Conservation (phyloP, 2,329 filamentous ascomycete genomes). For the Parastagonospora nodorum region DNA sequence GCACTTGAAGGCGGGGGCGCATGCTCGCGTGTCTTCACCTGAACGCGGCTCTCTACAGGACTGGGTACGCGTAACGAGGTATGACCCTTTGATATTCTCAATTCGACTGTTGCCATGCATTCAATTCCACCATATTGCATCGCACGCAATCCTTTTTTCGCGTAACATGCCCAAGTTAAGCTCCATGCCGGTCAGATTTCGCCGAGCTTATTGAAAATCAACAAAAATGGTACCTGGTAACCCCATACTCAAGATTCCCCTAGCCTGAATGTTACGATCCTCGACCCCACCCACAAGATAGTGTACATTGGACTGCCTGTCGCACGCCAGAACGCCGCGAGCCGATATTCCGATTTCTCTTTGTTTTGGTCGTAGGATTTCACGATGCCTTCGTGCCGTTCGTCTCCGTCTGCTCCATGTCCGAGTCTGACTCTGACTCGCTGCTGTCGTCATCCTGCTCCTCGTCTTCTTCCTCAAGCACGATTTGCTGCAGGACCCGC, state of each 20-base stretch:
- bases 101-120: background rate
- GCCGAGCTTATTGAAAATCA: slow-evolving; percentile 8
- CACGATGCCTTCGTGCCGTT: slow-evolving; percentile 24
- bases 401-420: slow-evolving; percentile 21
- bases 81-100: slow-evolving; percentile 4
- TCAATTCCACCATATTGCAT: slow-evolving; percentile 5
- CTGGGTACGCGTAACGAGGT: background rate
- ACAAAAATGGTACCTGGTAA: slow-evolving; percentile 14
- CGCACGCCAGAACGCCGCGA: slow-evolving; percentile 19
- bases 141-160: slow-evolving; percentile 9
- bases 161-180: slow-evolving; percentile 13
- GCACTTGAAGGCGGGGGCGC: slow-evolving; percentile 3
- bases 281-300: slow-evolving; percentile 10
- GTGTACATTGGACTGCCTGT: slow-evolving; percentile 25
- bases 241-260: slow-evolving; percentile 23
- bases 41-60: background rate
- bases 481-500: slow-evolving; percentile 79
- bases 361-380: slow-evolving; percentile 7
- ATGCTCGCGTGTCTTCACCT: background rate
- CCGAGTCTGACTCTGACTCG: slow-evolving; percentile 40
- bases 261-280: slow-evolving; percentile 14
- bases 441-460: slow-evolving; percentile 43
- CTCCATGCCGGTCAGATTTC: slow-evolving; percentile 10
- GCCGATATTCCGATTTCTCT: slow-evolving; percentile 1
- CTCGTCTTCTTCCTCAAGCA: slow-evolving; percentile 72